Conservation (phyloP, 202 grass and related monocot species). For the Digitaria exilis region DNA sequence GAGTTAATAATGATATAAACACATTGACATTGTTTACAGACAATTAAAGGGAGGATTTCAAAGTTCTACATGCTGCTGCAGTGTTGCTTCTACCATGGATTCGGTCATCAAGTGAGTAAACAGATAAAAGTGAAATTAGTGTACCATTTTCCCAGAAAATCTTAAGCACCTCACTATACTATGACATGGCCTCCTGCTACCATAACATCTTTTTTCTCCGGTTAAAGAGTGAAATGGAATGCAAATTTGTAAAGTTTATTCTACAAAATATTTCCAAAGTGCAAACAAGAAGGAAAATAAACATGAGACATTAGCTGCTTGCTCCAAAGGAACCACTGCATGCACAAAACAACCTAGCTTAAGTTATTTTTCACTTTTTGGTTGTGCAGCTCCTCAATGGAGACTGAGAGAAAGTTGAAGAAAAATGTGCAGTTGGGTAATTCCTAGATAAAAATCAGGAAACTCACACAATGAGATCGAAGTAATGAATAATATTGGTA, state of each 20-base stretch:
- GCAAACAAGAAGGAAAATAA: background rate
- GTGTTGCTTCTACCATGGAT: background rate
- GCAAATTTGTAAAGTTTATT: background rate
- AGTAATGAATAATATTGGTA: slow-evolving; percentile 14
- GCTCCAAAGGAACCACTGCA: slow-evolving; percentile 2
- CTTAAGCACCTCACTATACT: background rate
- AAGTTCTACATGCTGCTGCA: background rate
- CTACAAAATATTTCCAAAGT: background rate
- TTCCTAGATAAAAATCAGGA: slow-evolving; percentile 7
- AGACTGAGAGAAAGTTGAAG: background rate
- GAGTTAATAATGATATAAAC: slow-evolving; percentile 25
- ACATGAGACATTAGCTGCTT: background rate
- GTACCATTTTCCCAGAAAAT: background rate
- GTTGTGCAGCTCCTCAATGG: background rate
- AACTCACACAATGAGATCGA: background rate
- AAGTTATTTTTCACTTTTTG: background rate
- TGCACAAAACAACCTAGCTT: background rate
- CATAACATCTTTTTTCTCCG: background rate
- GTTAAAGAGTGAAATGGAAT: slow-evolving; percentile 4
- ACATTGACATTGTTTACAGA: slow-evolving; percentile 27
- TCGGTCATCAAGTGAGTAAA: background rate
- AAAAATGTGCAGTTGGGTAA: background rate
- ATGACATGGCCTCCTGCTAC: background rate
- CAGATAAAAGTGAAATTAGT: background rate
- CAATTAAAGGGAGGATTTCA: slow-evolving; percentile 20